These are phyloP conservation scores for Boletus sensibilis DNA, from an alignment of 768 basidiomycete species.

Conservation along the genomic window DNA sequence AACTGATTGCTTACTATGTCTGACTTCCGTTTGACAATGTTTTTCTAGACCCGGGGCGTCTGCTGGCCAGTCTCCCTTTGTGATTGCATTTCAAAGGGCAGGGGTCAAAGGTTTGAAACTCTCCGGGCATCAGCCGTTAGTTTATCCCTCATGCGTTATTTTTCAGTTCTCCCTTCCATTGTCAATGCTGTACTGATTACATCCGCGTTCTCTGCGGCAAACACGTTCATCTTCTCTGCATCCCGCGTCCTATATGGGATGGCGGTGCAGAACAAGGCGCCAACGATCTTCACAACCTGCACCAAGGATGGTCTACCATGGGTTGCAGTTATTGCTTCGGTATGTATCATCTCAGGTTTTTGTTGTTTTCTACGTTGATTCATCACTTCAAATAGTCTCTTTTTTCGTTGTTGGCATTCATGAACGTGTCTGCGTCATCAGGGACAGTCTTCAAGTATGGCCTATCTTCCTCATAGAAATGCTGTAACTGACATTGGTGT, in stretches of 20 bases:
- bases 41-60: slow-evolving; percentile 9
- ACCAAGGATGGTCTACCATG: slow-evolving; percentile 53
- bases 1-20: slow-evolving; percentile 13
- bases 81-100: slow-evolving; percentile 73
- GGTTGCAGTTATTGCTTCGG: slow-evolving; percentile 31
- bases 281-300: slow-evolving; percentile 46
- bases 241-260: slow-evolving; percentile 45
- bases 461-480: not conserved
- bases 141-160: not conserved
- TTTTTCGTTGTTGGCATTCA: slow-evolving; percentile 57
- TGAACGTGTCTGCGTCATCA: slow-evolving; percentile 59
- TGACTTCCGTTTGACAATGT: not conserved
- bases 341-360: slow-evolving; percentile 14
- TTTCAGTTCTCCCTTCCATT: slow-evolving; percentile 57
- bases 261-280: slow-evolving; percentile 52
- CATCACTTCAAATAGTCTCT: slow-evolving; percentile 24
- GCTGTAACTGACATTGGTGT: slow-evolving; percentile 22
- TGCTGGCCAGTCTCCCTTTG: slow-evolving; percentile 81
- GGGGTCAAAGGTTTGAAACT: slow-evolving; percentile 56
- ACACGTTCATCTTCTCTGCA: slow-evolving; percentile 41
- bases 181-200: slow-evolving; percentile 74
- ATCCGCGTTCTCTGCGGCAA: slow-evolving; percentile 70
- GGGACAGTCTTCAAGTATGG: slow-evolving; percentile 36
- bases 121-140: slow-evolving; percentile 5
- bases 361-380: slow-evolving; percentile 15